A percentile compares a stretch with the other conserved stretches of the same genome.
Evolutionary conservation across 768 basidiomycete species (phyloP).

Genomic region (Ramaria sp.): DNA sequence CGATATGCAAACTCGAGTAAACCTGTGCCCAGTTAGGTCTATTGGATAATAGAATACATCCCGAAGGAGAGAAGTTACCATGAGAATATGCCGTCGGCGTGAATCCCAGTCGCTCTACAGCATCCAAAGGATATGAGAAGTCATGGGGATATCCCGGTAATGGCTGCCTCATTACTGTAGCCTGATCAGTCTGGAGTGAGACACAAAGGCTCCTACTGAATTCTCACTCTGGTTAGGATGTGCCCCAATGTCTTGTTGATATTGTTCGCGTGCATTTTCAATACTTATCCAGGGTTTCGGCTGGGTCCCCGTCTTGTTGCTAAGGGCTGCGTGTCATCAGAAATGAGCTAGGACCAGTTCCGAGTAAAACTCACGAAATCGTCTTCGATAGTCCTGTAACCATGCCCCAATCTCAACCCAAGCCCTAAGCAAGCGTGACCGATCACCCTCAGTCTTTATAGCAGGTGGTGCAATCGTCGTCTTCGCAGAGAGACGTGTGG

Average conservation of each 20-base stretch:
- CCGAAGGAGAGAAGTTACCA: slow-evolving; percentile 28
- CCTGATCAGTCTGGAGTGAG: not conserved
- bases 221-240: slow-evolving; percentile 66
- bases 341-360: not conserved
- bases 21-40: slow-evolving; percentile 29
- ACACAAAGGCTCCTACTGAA: not conserved
- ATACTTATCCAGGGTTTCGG: slow-evolving; percentile 8
- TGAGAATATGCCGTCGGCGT: slow-evolving; percentile 55
- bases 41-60: not conserved
- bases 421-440: slow-evolving; percentile 58
- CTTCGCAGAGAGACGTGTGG: slow-evolving; percentile 13
- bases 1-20: slow-evolving; percentile 69
- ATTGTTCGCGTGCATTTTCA: slow-evolving; percentile 8
- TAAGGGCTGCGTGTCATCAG: not conserved
- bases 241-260: slow-evolving; percentile 62
- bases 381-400: slow-evolving; percentile 44
- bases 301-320: not conserved
- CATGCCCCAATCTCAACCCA: slow-evolving; percentile 73
- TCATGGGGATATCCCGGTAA: not conserved
- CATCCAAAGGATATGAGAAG: slow-evolving; percentile 3
- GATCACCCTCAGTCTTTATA: slow-evolving; percentile 38
- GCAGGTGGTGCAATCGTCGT: slow-evolving; percentile 41
- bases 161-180: not conserved
- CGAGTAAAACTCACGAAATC: slow-evolving; percentile 26
- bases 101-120: slow-evolving; percentile 38